Conservation (phyloP, 345 rosid species). For the Hibiscus trionum region DNA sequence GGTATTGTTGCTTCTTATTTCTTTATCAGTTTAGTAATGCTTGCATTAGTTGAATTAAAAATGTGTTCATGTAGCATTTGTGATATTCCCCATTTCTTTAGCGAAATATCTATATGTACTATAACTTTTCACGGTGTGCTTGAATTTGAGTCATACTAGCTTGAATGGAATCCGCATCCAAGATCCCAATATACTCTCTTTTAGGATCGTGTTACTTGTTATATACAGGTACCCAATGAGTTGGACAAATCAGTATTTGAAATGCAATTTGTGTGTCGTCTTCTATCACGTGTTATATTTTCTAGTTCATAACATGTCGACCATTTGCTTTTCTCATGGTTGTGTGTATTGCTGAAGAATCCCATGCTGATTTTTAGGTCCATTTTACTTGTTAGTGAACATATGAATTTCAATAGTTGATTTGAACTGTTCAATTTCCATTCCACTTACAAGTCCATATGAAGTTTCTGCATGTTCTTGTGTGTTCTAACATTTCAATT, state of each 20-base stretch:
- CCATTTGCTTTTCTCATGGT: neutral
- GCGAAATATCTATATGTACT: neutral
- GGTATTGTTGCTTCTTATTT: neutral
- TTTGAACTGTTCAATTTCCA: neutral
- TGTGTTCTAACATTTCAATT: slow-evolving; percentile 3
- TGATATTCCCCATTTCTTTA: neutral
- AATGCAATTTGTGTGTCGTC: neutral
- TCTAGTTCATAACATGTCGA: neutral
- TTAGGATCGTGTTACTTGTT: neutral
- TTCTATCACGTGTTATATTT: neutral
- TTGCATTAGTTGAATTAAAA: neutral
- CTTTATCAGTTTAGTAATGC: neutral
- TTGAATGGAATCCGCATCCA: neutral
- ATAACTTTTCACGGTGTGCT: neutral
- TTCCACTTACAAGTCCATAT: neutral
- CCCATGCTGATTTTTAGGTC: neutral
- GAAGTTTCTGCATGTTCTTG: neutral
- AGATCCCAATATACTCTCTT: neutral
- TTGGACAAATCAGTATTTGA: neutral
- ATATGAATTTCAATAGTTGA: neutral
- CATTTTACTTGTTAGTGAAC: neutral
- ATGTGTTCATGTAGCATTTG: neutral
- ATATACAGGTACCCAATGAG: neutral
- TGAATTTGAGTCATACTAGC: neutral
- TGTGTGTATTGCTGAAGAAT: neutral